These are phyloP conservation scores for Hypoxylon sp. DNA, from an alignment of 2,329 filamentous ascomycete species.

Conservation along the genomic window DNA sequence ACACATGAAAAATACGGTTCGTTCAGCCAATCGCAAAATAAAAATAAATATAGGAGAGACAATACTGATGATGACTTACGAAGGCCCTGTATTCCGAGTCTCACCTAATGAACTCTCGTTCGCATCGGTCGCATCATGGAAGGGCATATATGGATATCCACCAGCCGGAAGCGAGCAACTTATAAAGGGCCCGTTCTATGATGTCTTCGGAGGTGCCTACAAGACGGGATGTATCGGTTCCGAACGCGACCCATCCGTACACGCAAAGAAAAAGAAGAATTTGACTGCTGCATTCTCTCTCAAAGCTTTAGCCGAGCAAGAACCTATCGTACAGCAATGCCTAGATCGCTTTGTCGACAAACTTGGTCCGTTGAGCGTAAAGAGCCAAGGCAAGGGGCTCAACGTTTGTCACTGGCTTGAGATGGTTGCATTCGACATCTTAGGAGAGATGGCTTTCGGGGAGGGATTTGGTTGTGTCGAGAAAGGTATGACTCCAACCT, in stretches of 20 bases:
- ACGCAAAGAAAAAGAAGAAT: neutral
- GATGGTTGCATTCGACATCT: slow-evolving; percentile 4
- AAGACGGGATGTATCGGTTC: slow-evolving; percentile 1
- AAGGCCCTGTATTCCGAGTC: neutral
- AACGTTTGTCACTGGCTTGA: neutral
- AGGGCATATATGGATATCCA: slow-evolving; percentile 1
- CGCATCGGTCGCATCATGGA: neutral
- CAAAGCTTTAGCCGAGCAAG: neutral
- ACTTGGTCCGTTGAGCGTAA: neutral
- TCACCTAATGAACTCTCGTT: slow-evolving; percentile 1
- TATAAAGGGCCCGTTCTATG: neutral
- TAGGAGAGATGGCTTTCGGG: slow-evolving; percentile 2
- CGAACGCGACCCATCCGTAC: neutral
- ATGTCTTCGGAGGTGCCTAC: neutral
- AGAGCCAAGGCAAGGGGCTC: neutral
- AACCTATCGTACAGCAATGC: neutral
- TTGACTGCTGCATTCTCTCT: neutral
- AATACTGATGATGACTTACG: neutral
- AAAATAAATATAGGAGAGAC: neutral
- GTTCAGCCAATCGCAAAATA: neutral
- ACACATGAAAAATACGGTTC: neutral
- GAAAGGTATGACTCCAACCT: neutral
- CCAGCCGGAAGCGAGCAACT: neutral
- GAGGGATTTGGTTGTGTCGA: slow-evolving; percentile 6
- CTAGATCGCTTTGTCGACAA: neutral